A percentile compares a stretch with the other conserved stretches of the same genome.
Evolutionary conservation across 2,329 filamentous ascomycete genomes (phyloP).

Genomic region (Rutstroemia sp.): DNA sequence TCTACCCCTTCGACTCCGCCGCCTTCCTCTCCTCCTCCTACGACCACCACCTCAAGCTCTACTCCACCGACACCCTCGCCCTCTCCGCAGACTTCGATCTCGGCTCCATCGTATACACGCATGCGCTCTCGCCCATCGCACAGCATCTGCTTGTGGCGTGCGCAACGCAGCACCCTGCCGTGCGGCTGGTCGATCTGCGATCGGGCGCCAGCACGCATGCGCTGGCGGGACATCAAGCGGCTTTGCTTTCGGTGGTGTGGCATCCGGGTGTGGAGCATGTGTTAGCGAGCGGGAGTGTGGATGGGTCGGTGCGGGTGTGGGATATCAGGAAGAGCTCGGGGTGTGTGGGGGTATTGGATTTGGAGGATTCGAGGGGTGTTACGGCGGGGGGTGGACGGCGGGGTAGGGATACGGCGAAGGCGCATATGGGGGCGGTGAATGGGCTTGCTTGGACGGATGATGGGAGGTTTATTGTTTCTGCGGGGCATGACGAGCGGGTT

Average conservation of each 20-base stretch:
- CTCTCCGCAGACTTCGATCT: slow-evolving; percentile 62
- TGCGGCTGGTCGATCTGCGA: slow-evolving; percentile 78
- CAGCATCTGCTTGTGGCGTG: slow-evolving; percentile 75
- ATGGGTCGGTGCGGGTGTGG: slow-evolving; percentile 80
- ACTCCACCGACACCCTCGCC: slow-evolving; percentile 55
- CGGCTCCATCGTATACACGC: slow-evolving; percentile 63
- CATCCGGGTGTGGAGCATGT: slow-evolving; percentile 73
- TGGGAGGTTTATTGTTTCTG: slow-evolving; percentile 67
- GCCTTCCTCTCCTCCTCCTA: slow-evolving; percentile 73
- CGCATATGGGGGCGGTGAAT: slow-evolving; percentile 78
- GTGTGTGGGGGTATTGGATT: slow-evolving; percentile 69
- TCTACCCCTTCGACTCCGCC: slow-evolving; percentile 70
- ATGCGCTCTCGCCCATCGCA: slow-evolving; percentile 68
- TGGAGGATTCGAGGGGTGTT: slow-evolving; percentile 69
- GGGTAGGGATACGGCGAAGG: slow-evolving; percentile 46
- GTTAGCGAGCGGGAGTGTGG: slow-evolving; percentile 75
- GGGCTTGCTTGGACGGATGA: slow-evolving; percentile 79
- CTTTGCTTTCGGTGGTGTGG: slow-evolving; percentile 68
- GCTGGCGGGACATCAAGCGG: slow-evolving; percentile 59
- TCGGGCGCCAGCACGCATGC: slow-evolving; percentile 71
- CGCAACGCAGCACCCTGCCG: slow-evolving; percentile 76
- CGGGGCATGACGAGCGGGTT: slow-evolving; percentile 77
- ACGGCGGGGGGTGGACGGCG: slow-evolving; percentile 31
- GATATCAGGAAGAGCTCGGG: slow-evolving; percentile 76
- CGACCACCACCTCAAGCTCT: slow-evolving; percentile 70